A percentile compares a stretch with the other conserved stretches of the same genome.
phyloP scores from a whole-genome alignment of 2,329 filamentous ascomycete genomes.

The Cladorrhinum sp. region DNA sequence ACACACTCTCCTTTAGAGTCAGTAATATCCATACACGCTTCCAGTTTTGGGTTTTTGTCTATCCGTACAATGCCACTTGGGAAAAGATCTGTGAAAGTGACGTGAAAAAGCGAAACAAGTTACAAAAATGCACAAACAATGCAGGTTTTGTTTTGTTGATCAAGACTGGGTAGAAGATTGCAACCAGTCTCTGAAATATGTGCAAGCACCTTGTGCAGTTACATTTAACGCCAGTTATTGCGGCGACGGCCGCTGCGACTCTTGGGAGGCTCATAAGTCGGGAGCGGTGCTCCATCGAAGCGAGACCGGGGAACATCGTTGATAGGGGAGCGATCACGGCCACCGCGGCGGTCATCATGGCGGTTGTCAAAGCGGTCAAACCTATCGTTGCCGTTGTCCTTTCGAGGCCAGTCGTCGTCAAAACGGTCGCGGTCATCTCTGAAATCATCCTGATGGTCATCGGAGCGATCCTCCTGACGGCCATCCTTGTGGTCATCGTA shows the following conservation, averaged over 20 bases:
- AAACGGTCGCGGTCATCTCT: not conserved
- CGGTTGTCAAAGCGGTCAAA: not conserved
- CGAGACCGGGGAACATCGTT: constrained; percentile 24
- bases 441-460: not conserved
- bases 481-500: not conserved
- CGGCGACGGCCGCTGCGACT: constrained; percentile 15
- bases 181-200: not conserved
- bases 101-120: not conserved
- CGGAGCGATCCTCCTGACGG: not conserved
- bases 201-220: not conserved
- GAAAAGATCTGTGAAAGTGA: not conserved
- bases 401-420: not conserved
- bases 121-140: not conserved
- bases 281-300: constrained; percentile 26
- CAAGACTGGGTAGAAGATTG: not conserved
- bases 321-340: not conserved
- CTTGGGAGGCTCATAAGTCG: constrained; percentile 21
- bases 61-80: not conserved
- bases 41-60: not conserved
- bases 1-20: not conserved
- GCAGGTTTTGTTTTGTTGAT: not conserved
- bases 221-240: not conserved
- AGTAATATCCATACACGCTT: not conserved
- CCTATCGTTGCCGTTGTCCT: not conserved
- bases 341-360: not conserved